Conservation (phyloP, 1,284 basidiomycete genomes). For the Mycosarcoma mackinlayi region DNA sequence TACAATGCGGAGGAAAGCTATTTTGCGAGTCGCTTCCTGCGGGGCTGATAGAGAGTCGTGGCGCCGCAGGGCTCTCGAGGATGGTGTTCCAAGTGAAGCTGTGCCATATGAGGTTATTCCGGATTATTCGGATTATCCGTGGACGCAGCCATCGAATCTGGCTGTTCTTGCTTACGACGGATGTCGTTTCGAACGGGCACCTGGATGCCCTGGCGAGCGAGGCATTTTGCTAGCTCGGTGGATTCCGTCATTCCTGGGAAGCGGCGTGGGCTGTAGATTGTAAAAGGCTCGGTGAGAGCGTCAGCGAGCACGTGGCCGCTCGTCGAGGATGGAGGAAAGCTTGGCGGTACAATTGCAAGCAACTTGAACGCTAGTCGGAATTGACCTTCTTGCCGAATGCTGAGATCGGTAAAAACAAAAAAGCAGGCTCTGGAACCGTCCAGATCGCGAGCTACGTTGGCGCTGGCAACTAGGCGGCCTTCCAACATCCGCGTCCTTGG, state of each 20-base stretch:
- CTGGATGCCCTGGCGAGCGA: constrained; percentile 52
- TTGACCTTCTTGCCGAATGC: constrained; percentile 50
- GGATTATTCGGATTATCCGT: constrained; percentile 6
- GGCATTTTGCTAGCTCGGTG: constrained; percentile 48
- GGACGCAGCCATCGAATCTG: constrained; percentile 3
- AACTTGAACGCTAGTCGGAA: constrained; percentile 47
- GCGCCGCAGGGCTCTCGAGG: no score
- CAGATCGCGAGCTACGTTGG: constrained; percentile 45
- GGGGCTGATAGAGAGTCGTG: no score
- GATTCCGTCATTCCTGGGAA: constrained; percentile 55
- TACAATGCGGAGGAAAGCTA: no score
- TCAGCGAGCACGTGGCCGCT: constrained; percentile 36
- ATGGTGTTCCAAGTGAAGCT: no score
- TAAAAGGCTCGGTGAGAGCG: constrained; percentile 36
- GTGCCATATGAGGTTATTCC: constrained; percentile 3
- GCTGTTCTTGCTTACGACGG: constrained; percentile 23
- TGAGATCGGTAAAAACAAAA: constrained; percentile 55
- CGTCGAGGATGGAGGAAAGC: neutral
- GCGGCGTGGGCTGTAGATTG: constrained; percentile 40
- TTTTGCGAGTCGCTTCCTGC: no score
- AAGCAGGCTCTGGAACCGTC: constrained; percentile 49
- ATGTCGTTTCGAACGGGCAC: constrained; percentile 53
- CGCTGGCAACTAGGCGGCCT: constrained; percentile 42
- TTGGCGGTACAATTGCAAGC: constrained; percentile 18
- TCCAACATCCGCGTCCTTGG: constrained; percentile 48